These are phyloP conservation scores for Orbilia oligospora DNA, from an alignment of 2,329 filamentous ascomycete species.

Conservation along the genomic window DNA sequence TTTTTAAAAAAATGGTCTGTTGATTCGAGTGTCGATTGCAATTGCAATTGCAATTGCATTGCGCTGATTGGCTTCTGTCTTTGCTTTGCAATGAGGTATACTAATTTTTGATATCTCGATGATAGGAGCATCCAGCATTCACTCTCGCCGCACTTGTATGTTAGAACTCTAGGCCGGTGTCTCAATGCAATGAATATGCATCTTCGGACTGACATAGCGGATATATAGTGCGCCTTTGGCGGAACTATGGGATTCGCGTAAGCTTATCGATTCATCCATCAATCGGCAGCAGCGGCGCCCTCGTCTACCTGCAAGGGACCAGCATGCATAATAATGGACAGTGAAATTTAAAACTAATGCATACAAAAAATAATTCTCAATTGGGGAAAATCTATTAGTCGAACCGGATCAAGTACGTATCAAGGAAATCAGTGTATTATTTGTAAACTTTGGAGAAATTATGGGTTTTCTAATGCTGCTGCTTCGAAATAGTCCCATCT, in stretches of 20 bases:
- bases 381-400: constrained; percentile 67
- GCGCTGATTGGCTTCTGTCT: too few relatives aligned
- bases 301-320: background rate
- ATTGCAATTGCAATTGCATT: constrained; percentile 17
- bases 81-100: background rate
- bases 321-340: background rate
- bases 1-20: constrained; percentile 44
- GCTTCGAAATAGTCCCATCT: constrained; percentile 72
- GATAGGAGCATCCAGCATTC: constrained; percentile 59
- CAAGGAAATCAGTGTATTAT: background rate
- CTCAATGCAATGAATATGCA: constrained; percentile 2
- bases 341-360: background rate
- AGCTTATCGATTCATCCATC: constrained; percentile 20
- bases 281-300: too few relatives aligned
- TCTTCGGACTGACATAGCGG: constrained; percentile 5
- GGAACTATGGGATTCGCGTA: constrained; percentile 84
- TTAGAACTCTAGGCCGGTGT: constrained; percentile 1
- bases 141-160: constrained; percentile 56
- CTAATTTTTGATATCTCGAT: background rate
- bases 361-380: background rate
- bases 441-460: background rate
- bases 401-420: constrained; percentile 79
- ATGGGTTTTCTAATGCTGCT: constrained; percentile 3
- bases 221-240: constrained; percentile 79
- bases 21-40: too few relatives aligned